These are phyloP conservation scores for Orbilia blumenaviensis DNA, from an alignment of 2,329 filamentous ascomycete genomes.

Conservation along the genomic window DNA sequence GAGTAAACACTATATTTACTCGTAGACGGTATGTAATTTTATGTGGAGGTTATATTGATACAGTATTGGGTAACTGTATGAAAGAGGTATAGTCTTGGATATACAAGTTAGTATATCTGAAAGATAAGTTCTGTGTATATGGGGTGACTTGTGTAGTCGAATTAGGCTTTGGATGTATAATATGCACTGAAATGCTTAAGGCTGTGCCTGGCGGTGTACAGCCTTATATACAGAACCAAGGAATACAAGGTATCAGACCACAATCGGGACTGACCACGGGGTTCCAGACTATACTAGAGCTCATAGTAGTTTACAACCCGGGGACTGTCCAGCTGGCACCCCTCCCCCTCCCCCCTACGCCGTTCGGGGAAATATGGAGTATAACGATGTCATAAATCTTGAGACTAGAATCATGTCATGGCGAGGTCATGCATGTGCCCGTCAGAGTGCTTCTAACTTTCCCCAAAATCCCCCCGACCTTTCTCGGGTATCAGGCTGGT, in stretches of 20 bases:
- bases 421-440: conserved; percentile 47
- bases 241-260: conserved; percentile 47
- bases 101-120: conserved; percentile 23
- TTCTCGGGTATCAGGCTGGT: conserved; percentile 11
- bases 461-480: conserved; percentile 6
- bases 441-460: neutral
- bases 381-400: conserved; percentile 38
- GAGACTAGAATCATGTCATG: conserved; percentile 51
- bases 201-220: conserved; percentile 28
- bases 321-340: conserved; percentile 22
- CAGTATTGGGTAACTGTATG: conserved; percentile 27
- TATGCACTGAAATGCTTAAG: conserved; percentile 42
- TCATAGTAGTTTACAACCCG: conserved; percentile 10
- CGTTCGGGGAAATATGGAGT: conserved; percentile 37
- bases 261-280: conserved; percentile 36
- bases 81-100: conserved; percentile 9
- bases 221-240: conserved; percentile 53
- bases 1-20: conserved; percentile 9
- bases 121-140: conserved; percentile 14
- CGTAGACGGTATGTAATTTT: conserved; percentile 3
- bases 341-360: conserved; percentile 30
- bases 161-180: conserved; percentile 50
- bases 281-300: conserved; percentile 21
- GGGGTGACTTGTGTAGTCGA: conserved; percentile 47
- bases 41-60: conserved; percentile 4